phyloP scores from a whole-genome alignment of 257 asterid genomes.

The Pogostemon cablin region DNA sequence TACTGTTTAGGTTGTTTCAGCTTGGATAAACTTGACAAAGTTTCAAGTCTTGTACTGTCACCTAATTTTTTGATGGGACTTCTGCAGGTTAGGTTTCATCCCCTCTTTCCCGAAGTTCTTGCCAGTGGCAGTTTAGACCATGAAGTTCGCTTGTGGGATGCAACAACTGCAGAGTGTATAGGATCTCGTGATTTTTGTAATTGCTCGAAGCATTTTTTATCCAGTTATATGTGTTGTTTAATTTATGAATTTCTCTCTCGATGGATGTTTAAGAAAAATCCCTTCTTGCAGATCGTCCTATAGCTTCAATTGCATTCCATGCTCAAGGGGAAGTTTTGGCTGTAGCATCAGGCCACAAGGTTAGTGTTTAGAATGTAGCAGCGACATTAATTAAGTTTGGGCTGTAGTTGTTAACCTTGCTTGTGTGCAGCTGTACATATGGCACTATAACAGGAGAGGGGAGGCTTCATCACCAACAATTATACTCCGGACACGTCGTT shows the following conservation, averaged over 20 bases:
- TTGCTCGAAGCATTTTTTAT: slow-evolving; percentile 33
- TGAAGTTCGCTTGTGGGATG: slow-evolving; percentile 97
- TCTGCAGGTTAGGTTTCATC: slow-evolving; percentile 95
- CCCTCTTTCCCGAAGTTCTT: slow-evolving; percentile 74
- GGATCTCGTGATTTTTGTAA: slow-evolving; percentile 94
- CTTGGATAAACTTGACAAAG: slow-evolving; percentile 16
- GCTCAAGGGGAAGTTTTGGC: slow-evolving; percentile 95
- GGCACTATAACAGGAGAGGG: slow-evolving; percentile 86
- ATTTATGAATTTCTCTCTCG: slow-evolving; percentile 19
- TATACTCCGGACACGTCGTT: slow-evolving; percentile 88
- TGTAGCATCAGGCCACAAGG: slow-evolving; percentile 99
- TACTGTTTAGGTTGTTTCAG: slow-evolving; percentile 33
- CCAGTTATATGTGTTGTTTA: neutral
- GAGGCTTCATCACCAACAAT: slow-evolving; percentile 84
- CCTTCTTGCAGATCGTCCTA: slow-evolving; percentile 79
- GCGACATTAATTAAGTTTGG: slow-evolving; percentile 26
- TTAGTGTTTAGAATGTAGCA: slow-evolving; percentile 41
- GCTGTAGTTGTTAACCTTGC: slow-evolving; percentile 37
- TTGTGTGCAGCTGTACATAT: slow-evolving; percentile 74
- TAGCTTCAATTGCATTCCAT: slow-evolving; percentile 98
- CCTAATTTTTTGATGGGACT: slow-evolving; percentile 35
- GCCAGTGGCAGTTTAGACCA: slow-evolving; percentile 99
- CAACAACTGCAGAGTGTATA: slow-evolving; percentile 84
- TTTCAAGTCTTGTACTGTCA: slow-evolving; percentile 26
- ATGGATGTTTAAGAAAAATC: slow-evolving; percentile 25